These are phyloP conservation scores for Graphilbum ipis-grandicollis DNA, from an alignment of 2,329 filamentous ascomycete genomes.

Conservation along the genomic window DNA sequence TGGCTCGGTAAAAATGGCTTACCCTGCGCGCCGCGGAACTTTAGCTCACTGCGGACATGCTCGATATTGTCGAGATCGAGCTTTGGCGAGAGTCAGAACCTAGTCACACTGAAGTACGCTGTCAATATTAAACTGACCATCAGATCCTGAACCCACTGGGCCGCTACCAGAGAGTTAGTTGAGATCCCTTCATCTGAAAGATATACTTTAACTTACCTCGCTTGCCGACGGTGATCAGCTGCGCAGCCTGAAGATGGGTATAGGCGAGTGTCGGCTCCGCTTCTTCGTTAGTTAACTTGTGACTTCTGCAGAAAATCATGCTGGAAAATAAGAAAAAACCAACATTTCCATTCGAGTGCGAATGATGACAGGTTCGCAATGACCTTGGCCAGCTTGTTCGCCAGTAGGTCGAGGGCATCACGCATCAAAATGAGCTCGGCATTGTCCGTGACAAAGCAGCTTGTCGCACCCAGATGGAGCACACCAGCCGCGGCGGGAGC, in stretches of 20 bases:
- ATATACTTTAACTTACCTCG: no score
- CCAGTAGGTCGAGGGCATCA: conserved; percentile 57
- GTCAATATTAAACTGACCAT: conserved; percentile 19
- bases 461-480: conserved; percentile 58
- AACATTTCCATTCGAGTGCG: conserved; percentile 33
- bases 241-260: conserved; percentile 53
- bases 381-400: conserved; percentile 63
- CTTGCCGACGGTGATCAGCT: conserved; percentile 46
- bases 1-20: no score
- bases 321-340: neutral
- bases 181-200: no score
- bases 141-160: conserved; percentile 58
- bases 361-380: conserved; percentile 59
- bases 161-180: no score
- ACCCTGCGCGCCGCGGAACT: conserved; percentile 56
- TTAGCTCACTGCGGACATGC: conserved; percentile 46
- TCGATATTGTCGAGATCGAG: conserved; percentile 61
- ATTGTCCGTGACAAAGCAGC: conserved; percentile 40
- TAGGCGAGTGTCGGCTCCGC: conserved; percentile 5
- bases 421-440: conserved; percentile 62
- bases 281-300: no score
- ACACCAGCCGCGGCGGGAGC: conserved; percentile 67
- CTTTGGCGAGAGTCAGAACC: no score
- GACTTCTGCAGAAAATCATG: conserved; percentile 2
- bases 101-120: neutral